Base-by-base conservation (phyloP, 1,284 basidiomycete genomes). In the Ustilago loliicola region DNA sequence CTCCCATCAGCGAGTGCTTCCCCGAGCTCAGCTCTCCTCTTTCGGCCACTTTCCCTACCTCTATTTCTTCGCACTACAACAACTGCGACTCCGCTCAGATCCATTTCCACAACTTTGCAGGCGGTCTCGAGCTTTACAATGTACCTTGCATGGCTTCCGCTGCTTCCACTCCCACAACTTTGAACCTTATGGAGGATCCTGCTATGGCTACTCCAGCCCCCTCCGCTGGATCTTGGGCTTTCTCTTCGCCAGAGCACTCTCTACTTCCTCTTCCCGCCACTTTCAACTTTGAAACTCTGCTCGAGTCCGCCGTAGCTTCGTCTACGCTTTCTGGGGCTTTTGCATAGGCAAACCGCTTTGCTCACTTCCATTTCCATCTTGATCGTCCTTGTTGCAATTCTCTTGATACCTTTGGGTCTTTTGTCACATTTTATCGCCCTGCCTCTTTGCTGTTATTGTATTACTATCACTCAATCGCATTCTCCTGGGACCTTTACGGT, bases 121-220 rank as follows among this genome's bases (percentile, higher is more conserved):
- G 48, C 27, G 59, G 54, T 34, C 54, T 61, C 25, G 45, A 61
- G 66, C 45, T 61, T 42, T 68, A 68, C 48, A 52, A 50, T 19
- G 34, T 68, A 5, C 52, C 59, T 8, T 60, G 64, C 57, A 55
- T 48, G 54, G 36, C 34, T 29, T 11, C 54, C 15, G 13, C 25
- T 5, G 13, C 30, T 32, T 23, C 19, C n/a, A 29, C 11, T 11
- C 11, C n/a, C 11, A 29, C 40, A 30, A 27, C 3, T 10, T 36
- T 19, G 7, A 19, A 36, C 7, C 17, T 32, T 21, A n/a, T n/a
- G 11, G 34, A 27, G 29, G 19, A 42, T 32, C 17, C n/a, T 45
- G 59, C 36, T 11, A 19, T 52, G 36, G 21, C 40, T 38, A 21
- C 25, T 2, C 21, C 47, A 2, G 60, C 52, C 19, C 29, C 40